Evolutionary conservation across 768 basidiomycete species (phyloP).

Genomic region (Lactifluus rugatus): DNA sequence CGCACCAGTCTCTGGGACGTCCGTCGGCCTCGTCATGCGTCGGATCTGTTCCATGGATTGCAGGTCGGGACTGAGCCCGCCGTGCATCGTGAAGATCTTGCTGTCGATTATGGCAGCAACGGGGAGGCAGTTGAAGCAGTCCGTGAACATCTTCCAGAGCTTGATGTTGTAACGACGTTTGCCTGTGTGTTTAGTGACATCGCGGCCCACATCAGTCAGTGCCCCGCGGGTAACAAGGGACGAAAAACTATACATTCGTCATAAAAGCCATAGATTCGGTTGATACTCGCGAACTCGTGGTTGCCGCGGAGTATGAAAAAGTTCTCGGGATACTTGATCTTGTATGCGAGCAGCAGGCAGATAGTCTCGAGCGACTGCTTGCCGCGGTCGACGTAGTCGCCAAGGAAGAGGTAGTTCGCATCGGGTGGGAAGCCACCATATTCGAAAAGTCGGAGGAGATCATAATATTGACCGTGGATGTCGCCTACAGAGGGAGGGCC

Average conservation of each 20-base stretch:
- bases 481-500: conserved; percentile 54
- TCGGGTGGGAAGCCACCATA: conserved; percentile 99
- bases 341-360: conserved; percentile 95
- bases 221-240: conserved; percentile 14
- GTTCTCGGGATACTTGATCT: conserved; percentile 99
- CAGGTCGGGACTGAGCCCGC: conserved; percentile 90
- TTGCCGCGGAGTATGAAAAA: conserved; percentile 98
- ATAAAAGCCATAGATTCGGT: conserved; percentile 98
- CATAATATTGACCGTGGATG: conserved; percentile 99
- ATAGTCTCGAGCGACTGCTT: conserved; percentile 98
- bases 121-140: conserved; percentile 98
- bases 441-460: conserved; percentile 93
- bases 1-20: conserved; percentile 94
- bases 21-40: conserved; percentile 95
- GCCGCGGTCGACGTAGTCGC: conserved; percentile 98
- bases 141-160: conserved; percentile 99
- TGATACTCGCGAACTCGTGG: conserved; percentile 98
- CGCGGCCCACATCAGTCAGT: no score
- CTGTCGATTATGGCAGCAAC: conserved; percentile 99
- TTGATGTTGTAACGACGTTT: conserved; percentile 99
- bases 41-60: conserved; percentile 99
- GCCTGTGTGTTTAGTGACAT: conserved; percentile 45
- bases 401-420: conserved; percentile 99
- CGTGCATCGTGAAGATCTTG: conserved; percentile 99
- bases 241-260: conserved; percentile 76